A percentile compares a stretch with the other conserved stretches of the same genome.
These are phyloP conservation scores for Russula brevipes DNA, from an alignment of 768 basidiomycete species.

Conservation along the genomic window DNA sequence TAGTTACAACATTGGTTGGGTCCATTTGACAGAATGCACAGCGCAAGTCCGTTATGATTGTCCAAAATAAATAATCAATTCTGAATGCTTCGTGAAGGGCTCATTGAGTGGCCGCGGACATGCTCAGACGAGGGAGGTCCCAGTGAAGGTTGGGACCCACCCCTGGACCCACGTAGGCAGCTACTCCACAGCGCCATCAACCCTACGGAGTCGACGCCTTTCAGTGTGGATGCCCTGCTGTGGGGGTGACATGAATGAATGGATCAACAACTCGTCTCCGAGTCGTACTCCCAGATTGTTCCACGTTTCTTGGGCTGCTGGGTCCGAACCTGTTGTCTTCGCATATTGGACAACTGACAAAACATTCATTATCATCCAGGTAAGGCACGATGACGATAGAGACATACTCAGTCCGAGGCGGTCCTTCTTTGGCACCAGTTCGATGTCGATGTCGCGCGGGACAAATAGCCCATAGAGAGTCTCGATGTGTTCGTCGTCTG, in stretches of 20 bases:
- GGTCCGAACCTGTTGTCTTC: background rate
- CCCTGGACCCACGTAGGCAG: background rate
- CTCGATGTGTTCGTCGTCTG: background rate
- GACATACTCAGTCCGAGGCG: constrained; percentile 5
- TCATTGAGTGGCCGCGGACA: no score
- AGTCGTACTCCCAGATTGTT: background rate
- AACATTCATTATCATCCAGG: background rate
- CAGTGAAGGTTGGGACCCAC: background rate
- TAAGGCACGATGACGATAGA: background rate
- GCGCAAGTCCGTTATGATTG: background rate
- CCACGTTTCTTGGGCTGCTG: background rate
- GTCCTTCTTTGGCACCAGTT: background rate
- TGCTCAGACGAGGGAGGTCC: background rate
- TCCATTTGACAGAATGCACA: background rate
- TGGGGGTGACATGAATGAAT: background rate
- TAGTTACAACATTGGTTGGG: background rate
- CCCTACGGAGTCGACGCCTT: background rate
- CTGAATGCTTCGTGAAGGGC: background rate
- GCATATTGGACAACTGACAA: background rate
- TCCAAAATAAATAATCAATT: background rate
- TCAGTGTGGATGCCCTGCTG: background rate
- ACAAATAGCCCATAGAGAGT: background rate
- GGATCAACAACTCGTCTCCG: no score
- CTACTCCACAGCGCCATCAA: background rate
- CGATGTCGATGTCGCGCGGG: background rate